phyloP scores from a whole-genome alignment of 2,329 filamentous ascomycete species.

The Diplodia intermedia region DNA sequence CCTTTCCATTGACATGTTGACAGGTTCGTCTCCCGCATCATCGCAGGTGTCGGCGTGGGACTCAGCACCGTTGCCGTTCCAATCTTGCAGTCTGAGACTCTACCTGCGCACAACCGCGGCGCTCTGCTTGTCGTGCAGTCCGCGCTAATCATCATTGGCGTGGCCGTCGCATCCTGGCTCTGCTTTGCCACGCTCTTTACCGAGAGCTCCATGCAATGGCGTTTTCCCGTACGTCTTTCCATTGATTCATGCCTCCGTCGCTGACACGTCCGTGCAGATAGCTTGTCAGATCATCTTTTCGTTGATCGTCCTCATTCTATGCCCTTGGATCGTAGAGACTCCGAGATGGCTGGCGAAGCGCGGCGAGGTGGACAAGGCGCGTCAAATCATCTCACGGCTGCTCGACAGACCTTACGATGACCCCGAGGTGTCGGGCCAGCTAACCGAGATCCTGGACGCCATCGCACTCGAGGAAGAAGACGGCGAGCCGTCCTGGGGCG shows the following conservation, averaged over 20 bases:
- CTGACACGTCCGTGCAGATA: constrained; percentile 44
- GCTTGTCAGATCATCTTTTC: constrained; percentile 60
- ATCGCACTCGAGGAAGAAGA: constrained; percentile 37
- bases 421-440: constrained; percentile 63
- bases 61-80: constrained; percentile 63
- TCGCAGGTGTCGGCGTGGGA: constrained; percentile 61
- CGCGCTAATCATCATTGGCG: constrained; percentile 58
- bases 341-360: constrained; percentile 45
- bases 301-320: constrained; percentile 50
- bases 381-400: constrained; percentile 57
- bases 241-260: too few species aligned
- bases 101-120: constrained; percentile 63
- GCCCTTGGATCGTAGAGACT: constrained; percentile 45
- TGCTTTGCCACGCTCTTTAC: constrained; percentile 56
- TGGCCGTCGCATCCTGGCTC: constrained; percentile 59
- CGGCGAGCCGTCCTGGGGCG: constrained; percentile 45
- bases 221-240: constrained; percentile 45
- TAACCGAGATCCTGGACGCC: constrained; percentile 67
- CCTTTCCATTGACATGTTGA: background rate
- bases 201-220: constrained; percentile 47
- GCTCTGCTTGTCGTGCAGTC: constrained; percentile 65
- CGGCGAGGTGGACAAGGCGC: constrained; percentile 55
- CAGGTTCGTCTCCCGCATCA: constrained; percentile 54
- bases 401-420: constrained; percentile 57
- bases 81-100: constrained; percentile 60